Conservation (phyloP, 331 rosid genomes). For the Arachis monticola region DNA sequence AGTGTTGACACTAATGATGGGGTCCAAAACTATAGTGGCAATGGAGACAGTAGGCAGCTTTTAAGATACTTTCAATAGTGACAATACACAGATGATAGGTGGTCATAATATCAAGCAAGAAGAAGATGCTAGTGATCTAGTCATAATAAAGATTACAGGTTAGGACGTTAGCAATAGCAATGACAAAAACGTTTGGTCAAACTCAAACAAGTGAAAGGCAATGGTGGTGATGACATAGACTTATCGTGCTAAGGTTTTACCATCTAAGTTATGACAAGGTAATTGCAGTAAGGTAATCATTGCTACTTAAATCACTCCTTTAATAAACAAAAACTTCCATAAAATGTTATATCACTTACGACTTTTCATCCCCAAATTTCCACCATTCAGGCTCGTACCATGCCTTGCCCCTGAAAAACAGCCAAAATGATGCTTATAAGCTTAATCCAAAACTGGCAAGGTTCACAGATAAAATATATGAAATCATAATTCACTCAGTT, state of each 20-base stretch:
- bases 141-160: neutral
- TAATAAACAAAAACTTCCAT: slow-evolving; percentile 6
- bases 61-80: neutral
- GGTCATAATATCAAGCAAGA: neutral
- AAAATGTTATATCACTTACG: slow-evolving; percentile 67
- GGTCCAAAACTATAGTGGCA: neutral
- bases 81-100: neutral
- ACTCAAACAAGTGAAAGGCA: neutral
- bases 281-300: neutral
- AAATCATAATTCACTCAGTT: slow-evolving; percentile 29
- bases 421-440: slow-evolving; percentile 25
- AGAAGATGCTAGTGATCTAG: neutral
- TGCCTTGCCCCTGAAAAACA: slow-evolving; percentile 70
- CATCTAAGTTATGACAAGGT: neutral
- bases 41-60: neutral
- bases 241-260: neutral
- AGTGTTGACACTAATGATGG: neutral
- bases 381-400: slow-evolving; percentile 96
- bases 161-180: neutral
- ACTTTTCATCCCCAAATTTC: slow-evolving; percentile 80
- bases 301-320: neutral
- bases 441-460: slow-evolving; percentile 29
- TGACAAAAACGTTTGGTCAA: neutral
- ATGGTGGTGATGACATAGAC: neutral
- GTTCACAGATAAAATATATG: slow-evolving; percentile 17